Percentiles rank a stretch among this genome's conserved stretches.
phyloP scores from a whole-genome alignment of 108 stramenopile species.

The Hondaea fermentalgiana region DNA sequence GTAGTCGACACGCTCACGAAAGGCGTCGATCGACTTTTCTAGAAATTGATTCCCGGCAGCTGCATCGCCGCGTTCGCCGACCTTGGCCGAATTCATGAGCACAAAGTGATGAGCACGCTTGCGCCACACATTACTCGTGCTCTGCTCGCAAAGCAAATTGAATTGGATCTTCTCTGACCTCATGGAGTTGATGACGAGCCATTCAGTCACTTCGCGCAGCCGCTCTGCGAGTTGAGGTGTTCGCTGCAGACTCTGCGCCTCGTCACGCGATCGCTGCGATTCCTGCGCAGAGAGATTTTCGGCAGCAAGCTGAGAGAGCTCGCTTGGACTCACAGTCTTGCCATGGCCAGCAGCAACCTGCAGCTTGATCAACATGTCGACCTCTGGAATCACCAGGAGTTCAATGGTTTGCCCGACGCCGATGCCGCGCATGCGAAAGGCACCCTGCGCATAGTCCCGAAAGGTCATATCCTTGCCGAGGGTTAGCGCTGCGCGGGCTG shows the following conservation, averaged over 20 bases:
- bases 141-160: constrained; percentile 79
- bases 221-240: not conserved
- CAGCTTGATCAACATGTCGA: constrained; percentile 25
- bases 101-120: constrained; percentile 47
- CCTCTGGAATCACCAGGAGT: constrained; percentile 43
- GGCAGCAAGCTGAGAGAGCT: not conserved
- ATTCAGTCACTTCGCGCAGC: constrained; percentile 76
- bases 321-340: not conserved
- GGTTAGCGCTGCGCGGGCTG: constrained; percentile 38
- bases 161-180: constrained; percentile 95
- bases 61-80: not conserved
- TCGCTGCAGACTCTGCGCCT: not conserved
- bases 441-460: constrained; percentile 56
- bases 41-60: not conserved
- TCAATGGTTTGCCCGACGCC: constrained; percentile 46
- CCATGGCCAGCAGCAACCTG: not conserved
- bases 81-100: not conserved
- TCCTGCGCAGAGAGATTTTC: not conserved
- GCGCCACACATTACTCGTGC: constrained; percentile 11
- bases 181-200: constrained; percentile 96
- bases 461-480: constrained; percentile 59
- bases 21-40: constrained; percentile 63
- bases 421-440: constrained; percentile 59
- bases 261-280: not conserved
- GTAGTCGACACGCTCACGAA: constrained; percentile 87